Evolutionary conservation across 78 protist genomes (phyloP).

Genomic region (Tieghemostelium lacteum): DNA sequence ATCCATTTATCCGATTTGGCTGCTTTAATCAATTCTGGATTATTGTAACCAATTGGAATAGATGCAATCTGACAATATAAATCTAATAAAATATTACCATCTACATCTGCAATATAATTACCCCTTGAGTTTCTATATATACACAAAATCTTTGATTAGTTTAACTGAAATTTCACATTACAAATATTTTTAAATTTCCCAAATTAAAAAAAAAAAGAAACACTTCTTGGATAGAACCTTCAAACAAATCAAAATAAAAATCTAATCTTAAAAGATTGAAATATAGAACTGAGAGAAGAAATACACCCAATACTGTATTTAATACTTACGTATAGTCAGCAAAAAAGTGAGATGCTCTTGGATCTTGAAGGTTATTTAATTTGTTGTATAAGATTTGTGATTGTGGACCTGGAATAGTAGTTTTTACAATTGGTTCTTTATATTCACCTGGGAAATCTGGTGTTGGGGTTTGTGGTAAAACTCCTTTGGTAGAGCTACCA

Average conservation of each 20-base stretch:
- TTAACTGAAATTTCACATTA: no score
- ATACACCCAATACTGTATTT: no score
- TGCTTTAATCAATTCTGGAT: conserved; percentile 82
- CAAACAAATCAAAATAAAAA: no score
- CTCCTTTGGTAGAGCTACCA: background rate
- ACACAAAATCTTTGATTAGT: background rate
- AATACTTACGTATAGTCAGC: conserved; percentile 79
- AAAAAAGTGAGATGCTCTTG: conserved; percentile 81
- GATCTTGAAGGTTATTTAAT: conserved; percentile 71
- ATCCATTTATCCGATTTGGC: conserved; percentile 83
- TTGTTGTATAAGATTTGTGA: conserved; percentile 31
- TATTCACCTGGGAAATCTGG: conserved; percentile 85
- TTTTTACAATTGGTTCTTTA: conserved; percentile 68
- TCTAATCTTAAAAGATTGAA: no score
- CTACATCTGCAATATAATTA: conserved; percentile 87
- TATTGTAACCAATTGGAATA: conserved; percentile 86
- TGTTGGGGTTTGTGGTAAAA: conserved; percentile 56
- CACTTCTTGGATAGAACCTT: no score
- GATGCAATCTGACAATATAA: conserved; percentile 84
- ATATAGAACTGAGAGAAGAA: no score
- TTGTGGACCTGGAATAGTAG: conserved; percentile 82
- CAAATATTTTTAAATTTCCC: no score
- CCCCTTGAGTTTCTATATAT: conserved; percentile 73
- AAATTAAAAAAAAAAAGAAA: no score
- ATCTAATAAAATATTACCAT: conserved; percentile 88